Conservation (phyloP, 257 asterid species). For the Catharanthus roseus region DNA sequence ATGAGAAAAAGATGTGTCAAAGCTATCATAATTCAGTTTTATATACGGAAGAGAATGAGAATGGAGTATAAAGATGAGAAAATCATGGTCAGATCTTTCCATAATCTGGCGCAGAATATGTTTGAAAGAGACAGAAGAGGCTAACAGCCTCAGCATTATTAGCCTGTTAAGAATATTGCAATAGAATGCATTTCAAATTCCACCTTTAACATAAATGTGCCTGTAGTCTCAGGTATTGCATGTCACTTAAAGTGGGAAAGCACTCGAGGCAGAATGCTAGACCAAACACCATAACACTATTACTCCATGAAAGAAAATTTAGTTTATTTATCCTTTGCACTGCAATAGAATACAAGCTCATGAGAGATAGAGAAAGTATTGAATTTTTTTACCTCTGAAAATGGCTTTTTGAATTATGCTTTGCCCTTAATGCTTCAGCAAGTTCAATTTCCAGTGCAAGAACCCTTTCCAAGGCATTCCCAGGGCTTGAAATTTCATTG, state of each 20-base stretch:
- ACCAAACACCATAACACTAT: not conserved
- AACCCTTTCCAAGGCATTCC: conserved; percentile 81
- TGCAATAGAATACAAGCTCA: not conserved
- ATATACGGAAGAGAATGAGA: not conserved
- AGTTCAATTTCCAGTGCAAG: conserved; percentile 92
- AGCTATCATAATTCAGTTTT: not conserved
- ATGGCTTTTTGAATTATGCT: conserved; percentile 43
- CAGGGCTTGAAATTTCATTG: conserved; percentile 52
- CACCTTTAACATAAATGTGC: not conserved
- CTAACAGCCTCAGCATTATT: not conserved
- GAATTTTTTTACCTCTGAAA: conserved; percentile 57
- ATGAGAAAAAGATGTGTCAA: not conserved
- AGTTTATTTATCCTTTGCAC: not conserved
- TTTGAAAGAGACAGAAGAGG: not conserved
- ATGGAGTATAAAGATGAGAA: not conserved
- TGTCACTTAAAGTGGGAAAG: not conserved
- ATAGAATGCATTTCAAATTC: not conserved
- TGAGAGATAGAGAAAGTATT: not conserved
- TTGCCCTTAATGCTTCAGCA: conserved; percentile 77
- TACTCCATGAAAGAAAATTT: too few relatives aligned
- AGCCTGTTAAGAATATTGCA: not conserved
- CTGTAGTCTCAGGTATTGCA: not conserved
- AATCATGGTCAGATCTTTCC: not conserved
- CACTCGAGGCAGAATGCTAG: not conserved
- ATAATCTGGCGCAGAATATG: not conserved